Evolutionary conservation across 768 basidiomycete genomes (phyloP).

Genomic region (Agaricus bisporus): DNA sequence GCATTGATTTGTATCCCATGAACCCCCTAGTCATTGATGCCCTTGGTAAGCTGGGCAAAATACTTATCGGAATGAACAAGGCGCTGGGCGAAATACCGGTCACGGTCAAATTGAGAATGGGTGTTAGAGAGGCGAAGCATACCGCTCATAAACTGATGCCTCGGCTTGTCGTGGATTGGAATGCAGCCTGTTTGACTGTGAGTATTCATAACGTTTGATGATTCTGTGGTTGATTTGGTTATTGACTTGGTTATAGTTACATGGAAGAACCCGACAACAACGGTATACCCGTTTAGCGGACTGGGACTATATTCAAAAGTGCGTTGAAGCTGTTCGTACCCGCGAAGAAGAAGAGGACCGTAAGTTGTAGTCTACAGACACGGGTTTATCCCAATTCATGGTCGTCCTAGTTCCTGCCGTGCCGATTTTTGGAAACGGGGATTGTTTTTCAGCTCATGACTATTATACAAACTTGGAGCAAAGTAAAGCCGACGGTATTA

Average conservation of each 20-base stretch:
- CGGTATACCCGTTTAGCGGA: slow-evolving; percentile 90
- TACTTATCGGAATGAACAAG: slow-evolving; percentile 85
- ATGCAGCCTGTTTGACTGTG: slow-evolving; percentile 39
- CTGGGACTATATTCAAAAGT: slow-evolving; percentile 89
- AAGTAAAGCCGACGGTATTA: slow-evolving; percentile 90
- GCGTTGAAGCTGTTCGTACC: slow-evolving; percentile 74
- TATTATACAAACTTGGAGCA: slow-evolving; percentile 73
- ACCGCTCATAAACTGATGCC: slow-evolving; percentile 90
- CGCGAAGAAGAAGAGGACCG: slow-evolving; percentile 66
- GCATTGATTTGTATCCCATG: neutral
- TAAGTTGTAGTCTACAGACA: slow-evolving; percentile 28
- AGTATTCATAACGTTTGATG: slow-evolving; percentile 9
- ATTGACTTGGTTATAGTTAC: slow-evolving; percentile 50
- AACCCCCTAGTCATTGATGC: slow-evolving; percentile 67
- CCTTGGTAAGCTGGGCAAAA: slow-evolving; percentile 76
- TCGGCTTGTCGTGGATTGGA: slow-evolving; percentile 52
- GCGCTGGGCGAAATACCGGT: slow-evolving; percentile 89
- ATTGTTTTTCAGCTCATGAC: slow-evolving; percentile 83
- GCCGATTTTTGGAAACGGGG: slow-evolving; percentile 97
- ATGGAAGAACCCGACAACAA: slow-evolving; percentile 92
- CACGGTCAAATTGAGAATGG: slow-evolving; percentile 88
- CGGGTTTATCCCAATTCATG: neutral
- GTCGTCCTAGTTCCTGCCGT: slow-evolving; percentile 57
- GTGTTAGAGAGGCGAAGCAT: slow-evolving; percentile 85
- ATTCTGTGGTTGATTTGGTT: neutral